Evolutionary conservation across 2,329 filamentous ascomycete genomes (phyloP), one percentile per base, ranked within the genome.

Genomic region (Colletotrichum sp.): DNA sequence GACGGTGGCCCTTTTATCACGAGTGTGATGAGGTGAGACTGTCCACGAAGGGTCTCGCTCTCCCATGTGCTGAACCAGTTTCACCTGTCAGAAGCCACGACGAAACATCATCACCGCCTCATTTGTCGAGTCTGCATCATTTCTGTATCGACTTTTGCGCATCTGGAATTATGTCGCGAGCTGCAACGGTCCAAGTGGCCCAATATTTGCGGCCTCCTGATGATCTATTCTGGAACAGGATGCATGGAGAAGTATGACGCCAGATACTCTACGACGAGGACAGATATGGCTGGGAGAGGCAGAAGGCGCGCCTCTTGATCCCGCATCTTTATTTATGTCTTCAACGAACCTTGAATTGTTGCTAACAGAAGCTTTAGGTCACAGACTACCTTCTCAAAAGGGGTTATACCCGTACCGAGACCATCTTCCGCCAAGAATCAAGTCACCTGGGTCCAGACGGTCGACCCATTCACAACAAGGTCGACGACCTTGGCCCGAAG

Each of bases 311-410:
- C 16, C 15, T 39, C 12, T 26, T 39, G n/a, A 36, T 18, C 39
- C 36, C 18, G 39, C 39, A n/a, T n/a, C 39, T 43, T 43, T 5
- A 39, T 39, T 2, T 0, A 15, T 7, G 32, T 43, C 10, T 64
- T 64, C n/a, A 28, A 21, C 61, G 12, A 15, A 28, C 13, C 8
- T 7, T 28, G 9, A 10, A 24, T 36, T 30, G 7, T 26, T 26
- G 4, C 32, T 43, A 26, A 52, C 24, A 7, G 16, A 18, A 13
- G 6, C 67, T 76, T 67, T 76, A 92, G 91, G 91, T 99, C 5
- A 96, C 98, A 10, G 97, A 99, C 80, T 99, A 99, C 84, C 89
- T 99, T 1, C 92, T 96, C 4, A 99, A 99, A 84, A 96, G 98
- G 79, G 97, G 97, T 0, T 99, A 98, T 85, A 96, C 93, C 70